Base-by-base conservation (phyloP, 1,284 basidiomycete genomes). In the Trametes hirsuta region DNA sequence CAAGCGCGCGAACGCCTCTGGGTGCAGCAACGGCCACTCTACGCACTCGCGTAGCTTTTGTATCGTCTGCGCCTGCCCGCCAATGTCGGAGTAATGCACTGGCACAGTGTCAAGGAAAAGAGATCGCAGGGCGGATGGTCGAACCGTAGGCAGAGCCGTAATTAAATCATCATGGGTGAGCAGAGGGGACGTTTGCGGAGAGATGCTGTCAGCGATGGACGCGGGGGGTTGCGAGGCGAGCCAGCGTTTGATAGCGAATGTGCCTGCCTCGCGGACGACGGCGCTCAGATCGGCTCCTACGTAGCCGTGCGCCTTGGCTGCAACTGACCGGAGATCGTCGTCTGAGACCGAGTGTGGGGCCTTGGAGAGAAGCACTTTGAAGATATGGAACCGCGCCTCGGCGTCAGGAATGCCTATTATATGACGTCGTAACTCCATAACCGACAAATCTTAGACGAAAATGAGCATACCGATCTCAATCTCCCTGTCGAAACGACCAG, bases 241-340 rank as follows among this genome's bases (percentile, higher is more conserved):
- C 84, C 85, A 92, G 25, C 91, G 88, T 68, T 96, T 94, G 71
- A 98, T 97, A 2, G 95, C 93, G 10, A 86, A 75, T 8, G 95
- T 95, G 2, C 96, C 96, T 6, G 95, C 95, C 76, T 98, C 94
- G 22, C 97, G 90, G 24, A 99, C 87, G 47, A 98, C 87, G 0
- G 95, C 93, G 47, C 89, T 88, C 35, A 99, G 81, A 74, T 99
- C 97, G 1, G 97, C 97, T 8, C 97, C 97, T 49, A 99, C 97
- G 71, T 97, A 99, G 0, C 97, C 97, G 68, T 99, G 95, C 1
- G 96, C 95, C 25, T 87, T 85, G 11, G 84, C 79, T 0, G 96
- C 91, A 14, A 98, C 75, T 0, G 81, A 68, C 22, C 80, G 76
- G 1, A 98, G 81, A 3, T 93, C 86, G 0, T 80, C 77, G 1